These are phyloP conservation scores for Phialophora tarda DNA, from an alignment of 2,329 filamentous ascomycete species.

Conservation along the genomic window DNA sequence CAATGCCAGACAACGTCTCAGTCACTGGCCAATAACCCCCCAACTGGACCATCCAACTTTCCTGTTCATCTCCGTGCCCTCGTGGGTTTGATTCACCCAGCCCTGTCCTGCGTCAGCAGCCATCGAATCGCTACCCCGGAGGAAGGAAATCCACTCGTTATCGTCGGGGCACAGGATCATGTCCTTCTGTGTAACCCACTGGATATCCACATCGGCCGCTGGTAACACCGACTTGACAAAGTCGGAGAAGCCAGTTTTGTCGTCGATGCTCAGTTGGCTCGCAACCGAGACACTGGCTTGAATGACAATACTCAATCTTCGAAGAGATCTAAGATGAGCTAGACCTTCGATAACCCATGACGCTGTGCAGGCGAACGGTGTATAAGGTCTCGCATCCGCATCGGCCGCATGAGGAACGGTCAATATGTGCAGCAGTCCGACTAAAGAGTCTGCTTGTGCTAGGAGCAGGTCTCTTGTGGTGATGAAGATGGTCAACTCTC, in stretches of 20 bases:
- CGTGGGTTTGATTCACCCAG: not conserved
- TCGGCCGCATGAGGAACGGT: constrained; percentile 1
- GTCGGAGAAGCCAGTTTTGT: constrained; percentile 11
- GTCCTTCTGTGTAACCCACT: constrained; percentile 15
- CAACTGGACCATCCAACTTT: constrained; percentile 6
- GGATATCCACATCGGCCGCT: constrained; percentile 2
- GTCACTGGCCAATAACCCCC: not conserved
- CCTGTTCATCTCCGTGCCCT: not conserved
- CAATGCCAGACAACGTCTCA: not conserved
- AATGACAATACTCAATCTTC: constrained; percentile 19
- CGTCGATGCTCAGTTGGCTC: not conserved
- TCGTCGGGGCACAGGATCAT: constrained; percentile 7
- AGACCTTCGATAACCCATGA: constrained; percentile 26
- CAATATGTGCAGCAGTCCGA: constrained; percentile 22
- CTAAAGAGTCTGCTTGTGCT: constrained; percentile 21
- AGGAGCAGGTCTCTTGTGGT: constrained; percentile 23
- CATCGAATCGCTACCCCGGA: constrained; percentile 3
- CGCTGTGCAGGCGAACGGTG: constrained; percentile 5
- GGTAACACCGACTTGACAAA: not conserved
- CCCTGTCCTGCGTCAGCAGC: constrained; percentile 2
- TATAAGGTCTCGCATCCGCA: not conserved
- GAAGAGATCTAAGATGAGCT: constrained; percentile 17
- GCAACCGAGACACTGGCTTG: constrained; percentile 17
- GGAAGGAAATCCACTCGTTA: constrained; percentile 13
- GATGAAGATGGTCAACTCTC: constrained; percentile 16